These are phyloP conservation scores for Testicularia cyperi DNA, from an alignment of 1,284 basidiomycete genomes.

Conservation along the genomic window DNA sequence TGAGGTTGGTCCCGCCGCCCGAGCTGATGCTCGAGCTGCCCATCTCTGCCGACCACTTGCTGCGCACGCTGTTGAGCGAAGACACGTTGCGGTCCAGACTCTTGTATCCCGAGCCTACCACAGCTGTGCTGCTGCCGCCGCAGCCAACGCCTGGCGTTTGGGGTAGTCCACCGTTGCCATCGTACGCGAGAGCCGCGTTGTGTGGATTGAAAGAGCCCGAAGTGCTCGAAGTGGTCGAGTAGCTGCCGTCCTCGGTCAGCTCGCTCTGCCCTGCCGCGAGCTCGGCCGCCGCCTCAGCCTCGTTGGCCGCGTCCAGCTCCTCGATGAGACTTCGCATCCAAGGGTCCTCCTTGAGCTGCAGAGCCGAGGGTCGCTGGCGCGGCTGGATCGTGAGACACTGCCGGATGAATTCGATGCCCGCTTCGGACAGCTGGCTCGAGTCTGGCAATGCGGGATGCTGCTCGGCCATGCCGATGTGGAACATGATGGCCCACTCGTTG, in stretches of 20 bases:
- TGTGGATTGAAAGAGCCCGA: not conserved
- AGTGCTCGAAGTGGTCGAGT: constrained; percentile 7
- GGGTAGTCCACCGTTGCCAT: not conserved
- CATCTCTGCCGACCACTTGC: constrained; percentile 19
- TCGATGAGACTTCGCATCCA: constrained; percentile 70
- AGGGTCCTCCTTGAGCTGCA: constrained; percentile 80
- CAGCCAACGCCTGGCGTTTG: constrained; percentile 1
- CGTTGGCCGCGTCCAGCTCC: constrained; percentile 49
- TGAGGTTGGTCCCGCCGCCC: constrained; percentile 15
- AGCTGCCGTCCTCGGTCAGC: constrained; percentile 1
- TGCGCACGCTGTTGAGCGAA: constrained; percentile 23
- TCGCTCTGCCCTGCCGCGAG: constrained; percentile 1
- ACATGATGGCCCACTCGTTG: constrained; percentile 99
- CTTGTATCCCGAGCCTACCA: constrained; percentile 12
- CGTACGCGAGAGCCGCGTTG: no score
- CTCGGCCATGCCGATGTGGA: constrained; percentile 95
- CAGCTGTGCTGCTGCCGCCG: not conserved
- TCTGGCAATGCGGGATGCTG: constrained; percentile 95
- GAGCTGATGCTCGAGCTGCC: not conserved
- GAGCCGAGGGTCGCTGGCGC: constrained; percentile 76
- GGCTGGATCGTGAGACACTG: constrained; percentile 89
- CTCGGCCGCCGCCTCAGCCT: constrained; percentile 38
- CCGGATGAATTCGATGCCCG: constrained; percentile 92
- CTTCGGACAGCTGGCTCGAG: constrained; percentile 79
- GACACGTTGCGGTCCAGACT: constrained; percentile 34